Percentiles rank a stretch among this genome's conserved stretches.
These are phyloP conservation scores for Gynandropsis gynandra DNA, from an alignment of 345 rosid genomes.

Conservation along the genomic window DNA sequence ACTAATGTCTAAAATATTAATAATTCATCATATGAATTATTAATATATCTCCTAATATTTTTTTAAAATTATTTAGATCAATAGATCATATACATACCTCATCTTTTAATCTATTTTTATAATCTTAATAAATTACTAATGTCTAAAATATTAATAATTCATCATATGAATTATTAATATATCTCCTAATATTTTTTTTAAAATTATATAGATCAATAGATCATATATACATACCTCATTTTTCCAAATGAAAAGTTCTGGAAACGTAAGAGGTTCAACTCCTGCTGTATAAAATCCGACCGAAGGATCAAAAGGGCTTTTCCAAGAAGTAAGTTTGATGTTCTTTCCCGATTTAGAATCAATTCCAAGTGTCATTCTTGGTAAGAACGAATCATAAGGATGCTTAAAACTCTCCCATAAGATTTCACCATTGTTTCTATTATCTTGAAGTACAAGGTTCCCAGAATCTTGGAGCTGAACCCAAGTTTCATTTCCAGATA, in stretches of 20 bases:
- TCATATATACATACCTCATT: too few relatives aligned
- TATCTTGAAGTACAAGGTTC: constrained; percentile 37
- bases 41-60: too few relatives aligned
- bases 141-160: too few relatives aligned
- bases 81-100: too few relatives aligned
- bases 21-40: too few relatives aligned
- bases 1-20: too few relatives aligned
- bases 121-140: too few relatives aligned
- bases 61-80: too few relatives aligned
- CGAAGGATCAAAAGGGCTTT: constrained; percentile 45
- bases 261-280: constrained; percentile 22
- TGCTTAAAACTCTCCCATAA: constrained; percentile 58
- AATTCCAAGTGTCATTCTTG: constrained; percentile 33
- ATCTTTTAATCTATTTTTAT: too few relatives aligned
- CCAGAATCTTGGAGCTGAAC: constrained; percentile 45
- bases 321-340: constrained; percentile 41
- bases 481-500: constrained; percentile 20
- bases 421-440: constrained; percentile 16
- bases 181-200: too few relatives aligned
- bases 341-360: constrained; percentile 25
- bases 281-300: constrained; percentile 36
- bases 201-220: too few relatives aligned
- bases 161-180: too few relatives aligned
- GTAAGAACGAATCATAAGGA: constrained; percentile 29
- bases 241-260: constrained; percentile 41